phyloP scores from a whole-genome alignment of 441 rosid species.

The Eruca vesicaria region DNA sequence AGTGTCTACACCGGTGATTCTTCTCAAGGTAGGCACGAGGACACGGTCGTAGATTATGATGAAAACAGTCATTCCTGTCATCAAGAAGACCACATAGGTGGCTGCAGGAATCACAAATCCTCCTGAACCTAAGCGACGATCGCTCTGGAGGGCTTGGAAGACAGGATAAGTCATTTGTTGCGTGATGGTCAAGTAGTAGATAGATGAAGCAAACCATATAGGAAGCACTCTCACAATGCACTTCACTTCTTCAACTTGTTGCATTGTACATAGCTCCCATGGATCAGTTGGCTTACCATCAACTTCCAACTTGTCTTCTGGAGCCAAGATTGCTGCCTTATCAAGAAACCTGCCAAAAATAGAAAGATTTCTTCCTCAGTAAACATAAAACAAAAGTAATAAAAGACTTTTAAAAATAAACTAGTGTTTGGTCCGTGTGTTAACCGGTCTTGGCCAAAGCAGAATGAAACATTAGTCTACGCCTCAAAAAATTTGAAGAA shows the following conservation, averaged over 20 bases:
- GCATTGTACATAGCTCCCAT: constrained; percentile 75
- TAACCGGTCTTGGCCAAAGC: too few relatives aligned
- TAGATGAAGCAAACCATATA: constrained; percentile 49
- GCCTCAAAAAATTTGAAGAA: too few relatives aligned
- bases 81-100: constrained; percentile 66
- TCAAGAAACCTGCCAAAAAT: constrained; percentile 50
- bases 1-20: constrained; percentile 57
- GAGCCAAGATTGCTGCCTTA: constrained; percentile 64
- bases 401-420: background rate
- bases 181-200: constrained; percentile 48
- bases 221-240: constrained; percentile 72
- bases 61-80: constrained; percentile 60
- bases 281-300: constrained; percentile 70
- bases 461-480: too few relatives aligned
- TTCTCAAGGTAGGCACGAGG: constrained; percentile 51
- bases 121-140: constrained; percentile 52
- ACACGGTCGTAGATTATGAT: constrained; percentile 66
- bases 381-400: background rate
- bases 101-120: constrained; percentile 69
- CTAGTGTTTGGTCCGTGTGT: background rate
- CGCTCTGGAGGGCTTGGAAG: constrained; percentile 75
- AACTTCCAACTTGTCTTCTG: constrained; percentile 43
- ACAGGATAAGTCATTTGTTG: constrained; percentile 66
- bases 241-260: constrained; percentile 85
- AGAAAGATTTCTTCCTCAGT: constrained; percentile 11